Base-by-base conservation (phyloP, 2,329 filamentous ascomycete genomes). In the Pyrenochaeta sp. region DNA sequence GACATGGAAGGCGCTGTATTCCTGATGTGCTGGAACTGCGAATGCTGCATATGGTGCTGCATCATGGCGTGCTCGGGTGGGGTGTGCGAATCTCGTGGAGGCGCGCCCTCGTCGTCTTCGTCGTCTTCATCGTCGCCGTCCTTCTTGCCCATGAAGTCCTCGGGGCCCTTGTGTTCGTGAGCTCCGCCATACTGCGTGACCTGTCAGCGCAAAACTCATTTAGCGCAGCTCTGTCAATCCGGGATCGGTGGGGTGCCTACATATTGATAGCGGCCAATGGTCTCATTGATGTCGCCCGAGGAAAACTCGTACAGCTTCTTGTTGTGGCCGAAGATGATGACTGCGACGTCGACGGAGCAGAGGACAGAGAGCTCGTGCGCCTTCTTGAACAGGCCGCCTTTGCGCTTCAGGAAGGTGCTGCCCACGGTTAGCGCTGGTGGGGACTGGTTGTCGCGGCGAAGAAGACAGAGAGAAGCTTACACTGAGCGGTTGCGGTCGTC, bases 291-390 rank as follows among this genome's bases (percentile, higher is more conserved):
- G 78, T 97, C 92, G 69, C 88, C 85, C 19, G 94, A 98, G 12
- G 93, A 98, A 78, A 97, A 99, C 79, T 99, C 93, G 80, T 98
- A 97, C 27, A 99, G 86, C 82, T 98, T 98, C 85, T 98, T 99
- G 80, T 99, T 99, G 81, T 92, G 93, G 64, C 94, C 94, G 75
- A 98, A 98, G 73, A 99, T 97, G 78, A 99, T 95, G 73, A 99
- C 95, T 40, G 95, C 95, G 68, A 99, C 95, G 78, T 99, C 95
- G 77, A 99, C 95, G 39, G 93, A 97, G 79, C 95, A 99, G 63
- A 99, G 90, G 46, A 99, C 95, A 52, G 94, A 97, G 51, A 99
- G 86, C 85, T 99, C 95, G 79, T 99, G 93, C 52, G 95, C 95
- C 87, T 99, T 99, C 84, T 99, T 99, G 86, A 99, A 99, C 49